Conservation (phyloP, 2,329 filamentous ascomycete species). For the Talaromyces sp. region DNA sequence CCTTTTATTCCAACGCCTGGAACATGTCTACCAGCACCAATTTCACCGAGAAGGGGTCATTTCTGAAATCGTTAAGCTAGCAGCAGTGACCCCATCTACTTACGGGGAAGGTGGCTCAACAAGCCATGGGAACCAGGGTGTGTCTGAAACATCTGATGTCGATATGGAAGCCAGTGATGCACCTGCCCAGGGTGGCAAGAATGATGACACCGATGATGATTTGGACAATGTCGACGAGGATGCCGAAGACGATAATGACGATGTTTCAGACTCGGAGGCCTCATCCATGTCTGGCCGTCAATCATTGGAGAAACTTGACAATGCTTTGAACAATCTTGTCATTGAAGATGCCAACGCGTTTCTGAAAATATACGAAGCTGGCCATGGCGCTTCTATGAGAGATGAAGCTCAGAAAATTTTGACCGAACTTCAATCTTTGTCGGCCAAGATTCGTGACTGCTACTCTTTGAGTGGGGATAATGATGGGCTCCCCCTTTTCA, state of each 20-base stretch:
- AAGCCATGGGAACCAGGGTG: slow-evolving; percentile 5
- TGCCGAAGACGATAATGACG: slow-evolving; percentile 49
- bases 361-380: slow-evolving; percentile 77
- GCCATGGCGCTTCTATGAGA: slow-evolving; percentile 73
- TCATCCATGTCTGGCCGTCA: slow-evolving; percentile 56
- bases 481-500: slow-evolving; percentile 69
- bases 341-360: slow-evolving; percentile 79
- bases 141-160: slow-evolving; percentile 15
- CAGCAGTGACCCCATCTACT: slow-evolving; percentile 48
- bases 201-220: slow-evolving; percentile 55
- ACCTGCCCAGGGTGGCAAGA: slow-evolving; percentile 39
- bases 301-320: slow-evolving; percentile 41
- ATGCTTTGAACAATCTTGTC: slow-evolving; percentile 71
- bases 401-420: slow-evolving; percentile 78
- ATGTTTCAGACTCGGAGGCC: slow-evolving; percentile 68
- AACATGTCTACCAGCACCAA: slow-evolving; percentile 89
- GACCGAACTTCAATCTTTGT: slow-evolving; percentile 69
- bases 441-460: slow-evolving; percentile 70
- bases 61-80: slow-evolving; percentile 81
- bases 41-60: slow-evolving; percentile 97
- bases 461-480: slow-evolving; percentile 56
- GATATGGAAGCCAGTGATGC: slow-evolving; percentile 22
- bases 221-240: slow-evolving; percentile 57
- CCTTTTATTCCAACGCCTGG: slow-evolving; percentile 79
- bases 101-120: slow-evolving; percentile 20